These are phyloP conservation scores for Singerocomus rubriflavus DNA, from an alignment of 1,284 basidiomycete genomes.

Conservation along the genomic window DNA sequence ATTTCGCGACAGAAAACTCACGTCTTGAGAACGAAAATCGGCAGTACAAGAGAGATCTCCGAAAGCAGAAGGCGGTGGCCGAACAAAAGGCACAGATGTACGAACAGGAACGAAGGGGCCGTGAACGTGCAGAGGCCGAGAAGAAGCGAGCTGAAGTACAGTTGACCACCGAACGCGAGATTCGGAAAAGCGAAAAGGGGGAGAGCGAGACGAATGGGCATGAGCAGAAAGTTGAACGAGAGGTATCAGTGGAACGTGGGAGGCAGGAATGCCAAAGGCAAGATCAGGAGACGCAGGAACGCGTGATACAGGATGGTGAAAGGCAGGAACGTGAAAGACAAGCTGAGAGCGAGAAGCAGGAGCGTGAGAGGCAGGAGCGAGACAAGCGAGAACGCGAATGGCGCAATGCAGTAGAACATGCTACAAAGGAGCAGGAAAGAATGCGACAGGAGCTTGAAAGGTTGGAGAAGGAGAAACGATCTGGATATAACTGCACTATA, in stretches of 20 bases:
- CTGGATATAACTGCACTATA: slow-evolving; percentile 5
- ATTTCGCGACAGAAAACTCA: slow-evolving; percentile 32
- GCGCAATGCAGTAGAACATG: background rate
- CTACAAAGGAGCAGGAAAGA: background rate
- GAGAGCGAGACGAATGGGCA: slow-evolving; percentile 5
- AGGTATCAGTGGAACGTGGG: background rate
- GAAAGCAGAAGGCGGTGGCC: slow-evolving; percentile 20
- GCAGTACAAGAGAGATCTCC: slow-evolving; percentile 15
- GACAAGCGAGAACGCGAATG: background rate
- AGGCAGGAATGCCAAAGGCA: background rate
- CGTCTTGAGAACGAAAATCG: slow-evolving; percentile 29
- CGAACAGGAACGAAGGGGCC: slow-evolving; percentile 21
- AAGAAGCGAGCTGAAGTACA: slow-evolving; percentile 18
- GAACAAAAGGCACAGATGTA: slow-evolving; percentile 14
- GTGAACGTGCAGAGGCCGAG: slow-evolving; percentile 20
- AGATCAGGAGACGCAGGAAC: background rate
- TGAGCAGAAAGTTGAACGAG: background rate
- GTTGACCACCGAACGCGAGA: slow-evolving; percentile 16
- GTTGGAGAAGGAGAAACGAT: slow-evolving; percentile 4
- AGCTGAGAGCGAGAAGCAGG: background rate
- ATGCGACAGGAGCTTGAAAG: background rate
- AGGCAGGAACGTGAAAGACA: background rate
- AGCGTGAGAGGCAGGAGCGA: background rate
- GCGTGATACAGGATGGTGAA: no score
- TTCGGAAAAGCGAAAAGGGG: slow-evolving; percentile 9